These are phyloP conservation scores for Saturnispora zaruensis DNA, from an alignment of 805 yeast species.

Conservation along the genomic window DNA sequence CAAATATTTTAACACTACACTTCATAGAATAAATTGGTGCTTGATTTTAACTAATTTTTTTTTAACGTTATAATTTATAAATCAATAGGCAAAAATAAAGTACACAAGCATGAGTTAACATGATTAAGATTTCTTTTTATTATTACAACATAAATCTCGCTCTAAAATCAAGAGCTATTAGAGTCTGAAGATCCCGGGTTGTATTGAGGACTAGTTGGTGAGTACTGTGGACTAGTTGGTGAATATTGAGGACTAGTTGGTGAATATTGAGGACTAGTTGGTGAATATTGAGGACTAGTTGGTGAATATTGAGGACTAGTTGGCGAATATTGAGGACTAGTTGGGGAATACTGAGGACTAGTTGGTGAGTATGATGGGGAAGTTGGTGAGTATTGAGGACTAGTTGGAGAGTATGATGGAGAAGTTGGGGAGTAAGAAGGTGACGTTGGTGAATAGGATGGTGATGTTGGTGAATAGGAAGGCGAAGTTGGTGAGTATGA, in stretches of 20 bases:
- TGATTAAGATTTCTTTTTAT: constrained; percentile 1
- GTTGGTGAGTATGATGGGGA: constrained; percentile 83
- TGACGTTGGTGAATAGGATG: constrained; percentile 69
- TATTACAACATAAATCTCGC: background rate
- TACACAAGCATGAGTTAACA: constrained; percentile 4
- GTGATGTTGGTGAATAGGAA: constrained; percentile 69
- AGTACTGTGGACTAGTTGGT: constrained; percentile 70
- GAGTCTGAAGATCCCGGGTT: constrained; percentile 69
- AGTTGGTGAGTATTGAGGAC: constrained; percentile 67
- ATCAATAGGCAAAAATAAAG: constrained; percentile 8
- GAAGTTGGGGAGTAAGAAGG: constrained; percentile 69
- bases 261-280: constrained; percentile 69
- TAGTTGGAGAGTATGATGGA: constrained; percentile 71
- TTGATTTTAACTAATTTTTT: background rate
- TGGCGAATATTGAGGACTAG: constrained; percentile 50
- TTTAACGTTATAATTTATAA: constrained; percentile 8
- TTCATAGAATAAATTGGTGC: no score
- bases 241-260: constrained; percentile 63
- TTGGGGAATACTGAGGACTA: constrained; percentile 58
- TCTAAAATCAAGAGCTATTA: background rate
- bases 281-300: constrained; percentile 57
- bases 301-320: constrained; percentile 50
- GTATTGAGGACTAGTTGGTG: constrained; percentile 61
- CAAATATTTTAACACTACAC: no score
- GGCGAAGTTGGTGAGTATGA: constrained; percentile 63